Evolutionary conservation across 495 filamentous ascomycete genomes (phyloP).

Genomic region (Xylona heveae): DNA sequence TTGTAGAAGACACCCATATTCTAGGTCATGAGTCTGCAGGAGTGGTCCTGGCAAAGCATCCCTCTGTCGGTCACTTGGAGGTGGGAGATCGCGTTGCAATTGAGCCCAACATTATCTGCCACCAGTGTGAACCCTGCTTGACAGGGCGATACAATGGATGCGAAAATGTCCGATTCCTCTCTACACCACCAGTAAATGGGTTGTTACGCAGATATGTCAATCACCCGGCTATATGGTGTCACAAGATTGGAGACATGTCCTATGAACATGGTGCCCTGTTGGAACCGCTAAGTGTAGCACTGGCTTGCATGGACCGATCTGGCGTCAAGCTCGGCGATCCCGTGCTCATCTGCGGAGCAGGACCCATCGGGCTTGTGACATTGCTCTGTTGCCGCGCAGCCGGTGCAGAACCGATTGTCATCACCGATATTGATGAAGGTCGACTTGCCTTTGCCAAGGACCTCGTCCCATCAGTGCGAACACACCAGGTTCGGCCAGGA

Average conservation of each 20-base stretch:
- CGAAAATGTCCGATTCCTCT: conserved; percentile 22
- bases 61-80: conserved; percentile 20
- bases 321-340: conserved; percentile 17
- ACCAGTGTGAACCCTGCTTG: conserved; percentile 22
- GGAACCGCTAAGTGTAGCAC: conserved; percentile 24
- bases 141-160: conserved; percentile 28
- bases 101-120: conserved; percentile 25
- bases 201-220: conserved; percentile 5
- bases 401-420: conserved; percentile 39
- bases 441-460: conserved; percentile 35
- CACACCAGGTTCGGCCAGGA: conserved; percentile 26
- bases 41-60: conserved; percentile 21
- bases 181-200: conserved; percentile 5
- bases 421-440: conserved; percentile 35
- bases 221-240: conserved; percentile 14
- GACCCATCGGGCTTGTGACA: conserved; percentile 28
- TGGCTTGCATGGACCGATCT: conserved; percentile 22
- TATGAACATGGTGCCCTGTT: conserved; percentile 27
- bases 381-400: conserved; percentile 31
- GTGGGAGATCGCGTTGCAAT: conserved; percentile 26
- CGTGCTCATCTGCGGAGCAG: conserved; percentile 23
- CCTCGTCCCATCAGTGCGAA: conserved; percentile 30
- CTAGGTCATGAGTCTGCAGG: conserved; percentile 28
- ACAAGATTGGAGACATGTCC: conserved; percentile 14
- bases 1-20: conserved; percentile 22